These are phyloP conservation scores for Suillus fuscotomentosus DNA, from an alignment of 768 basidiomycete species.

Conservation along the genomic window DNA sequence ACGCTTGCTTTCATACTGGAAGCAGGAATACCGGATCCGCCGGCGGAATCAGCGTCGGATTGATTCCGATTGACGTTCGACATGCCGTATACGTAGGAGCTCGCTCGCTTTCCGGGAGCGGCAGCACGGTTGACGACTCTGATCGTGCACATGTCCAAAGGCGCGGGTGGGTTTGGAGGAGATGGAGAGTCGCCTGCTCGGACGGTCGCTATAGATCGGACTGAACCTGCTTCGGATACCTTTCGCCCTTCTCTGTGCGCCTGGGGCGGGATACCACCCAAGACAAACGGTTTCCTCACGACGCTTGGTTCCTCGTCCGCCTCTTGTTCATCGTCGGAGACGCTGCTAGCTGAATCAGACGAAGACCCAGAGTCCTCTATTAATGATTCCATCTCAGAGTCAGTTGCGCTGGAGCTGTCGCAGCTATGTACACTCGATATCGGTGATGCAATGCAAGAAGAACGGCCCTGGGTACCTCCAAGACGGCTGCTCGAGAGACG, in stretches of 20 bases:
- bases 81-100: slow-evolving; percentile 26
- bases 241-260: slow-evolving; percentile 41
- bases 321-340: slow-evolving; percentile 45
- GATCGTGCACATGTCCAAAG: slow-evolving; percentile 22
- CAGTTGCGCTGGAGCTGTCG: slow-evolving; percentile 42
- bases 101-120: slow-evolving; percentile 22
- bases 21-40: slow-evolving; percentile 11
- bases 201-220: slow-evolving; percentile 35
- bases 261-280: slow-evolving; percentile 47
- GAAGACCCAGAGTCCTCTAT: slow-evolving; percentile 65
- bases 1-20: slow-evolving; percentile 34
- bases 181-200: slow-evolving; percentile 28
- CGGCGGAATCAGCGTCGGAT: slow-evolving; percentile 10
- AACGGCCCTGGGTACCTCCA: slow-evolving; percentile 24
- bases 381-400: slow-evolving; percentile 61
- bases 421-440: slow-evolving; percentile 42
- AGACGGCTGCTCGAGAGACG: slow-evolving; percentile 47
- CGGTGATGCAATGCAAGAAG: slow-evolving; percentile 27
- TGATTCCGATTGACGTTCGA: slow-evolving; percentile 18
- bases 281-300: slow-evolving; percentile 39
- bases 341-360: slow-evolving; percentile 45
- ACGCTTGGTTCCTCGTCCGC: slow-evolving; percentile 18
- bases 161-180: slow-evolving; percentile 10
- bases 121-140: slow-evolving; percentile 24
- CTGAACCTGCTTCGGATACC: slow-evolving; percentile 31